Evolutionary conservation across 225 moss, liverwort and hornwort species (phyloP), one percentile per base, ranked within the genome.

Genomic region (Physcomitrium patens): DNA sequence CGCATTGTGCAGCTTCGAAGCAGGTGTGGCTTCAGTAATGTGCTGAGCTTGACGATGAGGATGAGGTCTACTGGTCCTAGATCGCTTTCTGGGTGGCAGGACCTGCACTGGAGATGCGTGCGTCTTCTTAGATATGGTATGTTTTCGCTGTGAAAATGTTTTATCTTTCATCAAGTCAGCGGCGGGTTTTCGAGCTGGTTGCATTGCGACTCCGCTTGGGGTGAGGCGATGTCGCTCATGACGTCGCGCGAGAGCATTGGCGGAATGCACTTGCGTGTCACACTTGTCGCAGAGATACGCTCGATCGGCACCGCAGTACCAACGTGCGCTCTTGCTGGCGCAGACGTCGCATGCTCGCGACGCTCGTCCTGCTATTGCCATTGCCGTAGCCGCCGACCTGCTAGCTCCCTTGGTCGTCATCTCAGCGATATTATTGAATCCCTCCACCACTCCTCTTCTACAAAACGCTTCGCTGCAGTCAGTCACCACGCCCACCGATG

Each of bases 231-330:
- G 84, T 0, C 96, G 84, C 81, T 97, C 96, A 56, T 97, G 96
- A 0, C 96, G 88, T 37, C 80, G 85, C 2, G 96, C 89, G 1
- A 97, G 87, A 2, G 91, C 82, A 78, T 97, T 97, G 9, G 96
- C 96, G 3, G 66, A 86, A 56, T 97, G 96, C 26, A 97, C 96
- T 27, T 90, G 87, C 7, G 78, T 73, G 59, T 97, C 96, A 48
- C 96, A 97, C 0, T 63, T 75, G 26, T 94, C 94, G 76, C 96
- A 97, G 0, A 97, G 86, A 24, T 89, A 94, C 1, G 96, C 96
- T 48, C 89, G 94, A 59, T 97, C 96, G 0, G 96, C 92, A 0
- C 85, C 87, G 51, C 96, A 97, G 18, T 91, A 94, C 92, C 89
- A 97, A 1, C 86, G 68, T 19, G 92, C 86, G 11, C 91, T 80